Evolutionary conservation across 2,329 filamentous ascomycete genomes (phyloP), one percentile per base, ranked within the genome.

Genomic region (Sordariomycetes sp.): DNA sequence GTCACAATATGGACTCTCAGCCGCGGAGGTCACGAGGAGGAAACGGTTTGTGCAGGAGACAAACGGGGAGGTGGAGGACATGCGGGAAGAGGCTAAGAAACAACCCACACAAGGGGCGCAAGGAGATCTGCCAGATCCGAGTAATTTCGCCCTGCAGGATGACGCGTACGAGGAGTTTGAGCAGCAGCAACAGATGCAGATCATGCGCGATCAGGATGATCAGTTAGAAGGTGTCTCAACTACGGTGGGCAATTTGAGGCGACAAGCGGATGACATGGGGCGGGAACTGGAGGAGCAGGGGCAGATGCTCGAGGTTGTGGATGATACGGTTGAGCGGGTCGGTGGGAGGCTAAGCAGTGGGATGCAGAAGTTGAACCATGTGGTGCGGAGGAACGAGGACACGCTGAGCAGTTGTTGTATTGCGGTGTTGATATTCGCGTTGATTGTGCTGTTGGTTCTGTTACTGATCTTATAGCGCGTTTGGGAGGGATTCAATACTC

Each of bases 201-300:
- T 98, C 60, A 88, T 98, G 82, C 76, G 82, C 45, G 86, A 95
- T 58, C 92, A 98, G 66, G 92, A 98, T 54, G 72, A 88, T 61
- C 83, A 92, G 48, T 70, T 98, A 2, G 90, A 96, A 53, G 85
- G 84, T 12, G 90, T 98, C 30, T 94, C 93, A 54, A 76, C 80
- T 45, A 96, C 90, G 1, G 92, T 98, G 17, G 90, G 88, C 3
- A 95, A 87, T 53, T 61, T 98, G 52, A 70, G 90, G 36, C 72
- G 82, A 52, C 92, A 96, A 68, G 93, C 92, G 2, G 81, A 93
- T 58, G 85, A 87, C 47, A 98, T 98, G 90, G 90, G 92, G 2
- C 70, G 90, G 37, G 92, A 98, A 64, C 68, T 98, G 30, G 93
- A 95, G 60, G 92, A 98, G 63, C 92, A 98, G 68, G 73, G 72